These are phyloP conservation scores for Malus hybrid DNA, from an alignment of 331 rosid genomes.

Conservation along the genomic window DNA sequence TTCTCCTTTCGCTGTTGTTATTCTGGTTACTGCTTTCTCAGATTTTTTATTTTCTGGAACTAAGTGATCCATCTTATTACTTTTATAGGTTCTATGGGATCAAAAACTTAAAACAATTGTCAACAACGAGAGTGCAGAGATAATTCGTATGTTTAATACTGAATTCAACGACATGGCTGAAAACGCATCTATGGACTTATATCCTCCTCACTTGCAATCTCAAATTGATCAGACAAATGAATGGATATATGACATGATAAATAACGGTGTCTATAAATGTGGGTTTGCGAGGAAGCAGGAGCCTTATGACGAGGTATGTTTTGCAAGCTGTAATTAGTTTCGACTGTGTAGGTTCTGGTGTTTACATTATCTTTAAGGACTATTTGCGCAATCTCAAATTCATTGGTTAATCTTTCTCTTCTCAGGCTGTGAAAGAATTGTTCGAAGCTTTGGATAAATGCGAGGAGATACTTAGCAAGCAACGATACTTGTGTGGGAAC, in stretches of 20 bases:
- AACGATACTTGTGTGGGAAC: constrained; percentile 74
- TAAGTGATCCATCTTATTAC: constrained; percentile 1
- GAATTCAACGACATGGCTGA: constrained; percentile 75
- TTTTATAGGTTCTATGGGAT: constrained; percentile 81
- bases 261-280: constrained; percentile 87
- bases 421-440: constrained; percentile 42
- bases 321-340: not conserved
- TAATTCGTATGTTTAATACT: constrained; percentile 81
- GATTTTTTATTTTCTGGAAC: not conserved
- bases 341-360: not conserved
- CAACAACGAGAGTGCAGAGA: constrained; percentile 83
- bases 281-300: constrained; percentile 83
- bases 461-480: constrained; percentile 67
- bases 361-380: not conserved
- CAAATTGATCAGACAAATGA: constrained; percentile 40
- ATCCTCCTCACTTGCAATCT: constrained; percentile 40
- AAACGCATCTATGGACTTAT: constrained; percentile 59
- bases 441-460: constrained; percentile 80
- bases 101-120: constrained; percentile 83
- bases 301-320: constrained; percentile 59
- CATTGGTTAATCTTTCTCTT: too few species aligned
- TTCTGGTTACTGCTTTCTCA: too few species aligned
- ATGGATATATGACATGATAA: constrained; percentile 61
- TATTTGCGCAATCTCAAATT: too few species aligned
- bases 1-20: not conserved